phyloP scores from a whole-genome alignment of 108 stramenopile species.

The Cyclotella cryptica region DNA sequence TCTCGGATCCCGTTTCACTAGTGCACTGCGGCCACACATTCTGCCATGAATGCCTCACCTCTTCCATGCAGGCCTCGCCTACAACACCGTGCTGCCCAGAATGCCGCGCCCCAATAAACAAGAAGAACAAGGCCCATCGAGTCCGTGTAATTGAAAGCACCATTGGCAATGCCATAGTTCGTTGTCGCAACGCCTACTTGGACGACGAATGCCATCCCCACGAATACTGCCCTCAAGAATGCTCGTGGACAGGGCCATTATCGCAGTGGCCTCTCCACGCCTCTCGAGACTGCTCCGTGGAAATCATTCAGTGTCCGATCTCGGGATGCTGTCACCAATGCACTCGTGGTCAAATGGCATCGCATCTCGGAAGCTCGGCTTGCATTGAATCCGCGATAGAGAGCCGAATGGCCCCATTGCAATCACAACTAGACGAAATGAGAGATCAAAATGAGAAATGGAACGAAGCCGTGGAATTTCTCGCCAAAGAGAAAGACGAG shows the following conservation, averaged over 20 bases:
- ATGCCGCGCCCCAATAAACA: conserved; percentile 17
- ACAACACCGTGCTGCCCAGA: conserved; percentile 18
- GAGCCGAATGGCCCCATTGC: conserved; percentile 3
- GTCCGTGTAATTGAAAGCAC: conserved; percentile 27
- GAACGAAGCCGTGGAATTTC: neutral
- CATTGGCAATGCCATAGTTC: conserved; percentile 8
- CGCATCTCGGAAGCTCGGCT: conserved; percentile 9
- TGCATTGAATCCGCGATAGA: conserved; percentile 20
- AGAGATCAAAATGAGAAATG: neutral
- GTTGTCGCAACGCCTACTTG: conserved; percentile 13
- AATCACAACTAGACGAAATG: neutral
- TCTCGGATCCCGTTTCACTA: conserved; percentile 24
- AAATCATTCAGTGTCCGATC: conserved; percentile 18
- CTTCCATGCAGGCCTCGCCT: neutral
- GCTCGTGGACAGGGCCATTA: conserved; percentile 21
- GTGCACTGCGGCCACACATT: conserved; percentile 27
- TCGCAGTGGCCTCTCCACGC: conserved; percentile 16
- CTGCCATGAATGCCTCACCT: conserved; percentile 17
- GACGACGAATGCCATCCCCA: neutral
- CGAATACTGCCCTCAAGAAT: conserved; percentile 12
- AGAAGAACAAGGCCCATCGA: neutral
- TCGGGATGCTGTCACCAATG: conserved; percentile 13
- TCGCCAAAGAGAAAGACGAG: neutral
- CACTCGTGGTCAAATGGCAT: conserved; percentile 10
- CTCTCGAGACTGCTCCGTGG: conserved; percentile 10